These are phyloP conservation scores for Ustilago trichophora DNA, from an alignment of 1,284 basidiomycete genomes.

Conservation along the genomic window DNA sequence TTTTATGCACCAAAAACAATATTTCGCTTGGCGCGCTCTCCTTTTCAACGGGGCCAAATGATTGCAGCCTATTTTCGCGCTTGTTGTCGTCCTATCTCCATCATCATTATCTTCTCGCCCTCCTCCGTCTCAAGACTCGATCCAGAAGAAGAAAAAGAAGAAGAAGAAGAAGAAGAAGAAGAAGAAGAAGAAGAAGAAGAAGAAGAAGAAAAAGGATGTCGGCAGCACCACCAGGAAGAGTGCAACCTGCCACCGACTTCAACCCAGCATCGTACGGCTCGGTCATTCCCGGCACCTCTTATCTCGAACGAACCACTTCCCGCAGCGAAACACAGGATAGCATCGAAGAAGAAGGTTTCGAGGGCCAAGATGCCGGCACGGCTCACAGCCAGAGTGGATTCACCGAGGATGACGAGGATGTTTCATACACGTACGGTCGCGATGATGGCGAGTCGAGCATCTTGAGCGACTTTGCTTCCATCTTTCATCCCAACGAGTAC, in stretches of 20 bases:
- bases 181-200: too few relatives aligned
- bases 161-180: too few relatives aligned
- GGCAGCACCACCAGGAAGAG: conserved; percentile 33
- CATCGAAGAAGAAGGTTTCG: conserved; percentile 8
- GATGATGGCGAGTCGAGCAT: conserved; percentile 26
- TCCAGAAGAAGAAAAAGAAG: too few relatives aligned
- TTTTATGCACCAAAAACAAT: too few relatives aligned
- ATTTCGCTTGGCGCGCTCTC: too few relatives aligned
- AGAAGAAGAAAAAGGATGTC: too few relatives aligned
- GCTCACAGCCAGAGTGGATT: conserved; percentile 10
- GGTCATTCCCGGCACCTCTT: conserved; percentile 15
- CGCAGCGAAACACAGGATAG: conserved; percentile 25
- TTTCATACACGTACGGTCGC: conserved; percentile 3
- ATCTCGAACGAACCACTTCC: conserved; percentile 16
- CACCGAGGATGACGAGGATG: conserved; percentile 15
- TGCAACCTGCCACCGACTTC: conserved; percentile 26
- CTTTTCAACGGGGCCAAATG: too few relatives aligned
- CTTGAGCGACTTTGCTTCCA: conserved; percentile 41
- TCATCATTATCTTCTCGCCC: too few relatives aligned
- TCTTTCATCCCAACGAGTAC: conserved; percentile 48
- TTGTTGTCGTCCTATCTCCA: too few relatives aligned
- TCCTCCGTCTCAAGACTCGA: too few relatives aligned
- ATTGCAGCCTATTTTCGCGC: too few relatives aligned
- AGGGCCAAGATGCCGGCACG: neutral
- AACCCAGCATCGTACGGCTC: conserved; percentile 39